phyloP scores from a whole-genome alignment of 805 yeast genomes.

The Jamesozyma piceae region DNA sequence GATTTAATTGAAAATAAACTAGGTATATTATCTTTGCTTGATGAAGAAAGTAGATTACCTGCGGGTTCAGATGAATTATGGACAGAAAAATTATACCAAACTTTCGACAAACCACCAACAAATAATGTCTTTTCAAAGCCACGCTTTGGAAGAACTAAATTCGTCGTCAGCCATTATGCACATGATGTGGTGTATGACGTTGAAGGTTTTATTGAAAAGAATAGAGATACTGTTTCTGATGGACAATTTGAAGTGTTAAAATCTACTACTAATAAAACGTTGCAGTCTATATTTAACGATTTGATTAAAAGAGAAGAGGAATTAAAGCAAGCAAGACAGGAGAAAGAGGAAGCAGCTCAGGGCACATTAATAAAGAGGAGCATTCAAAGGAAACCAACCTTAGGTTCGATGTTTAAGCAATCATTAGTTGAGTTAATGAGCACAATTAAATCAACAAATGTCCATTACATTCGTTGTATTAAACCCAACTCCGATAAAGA shows the following conservation, averaged over 20 bases:
- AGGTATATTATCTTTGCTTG: slow-evolving; percentile 80
- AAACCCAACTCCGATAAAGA: slow-evolving; percentile 90
- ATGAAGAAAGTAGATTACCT: slow-evolving; percentile 92
- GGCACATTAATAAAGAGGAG: slow-evolving; percentile 31
- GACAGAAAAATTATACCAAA: slow-evolving; percentile 82
- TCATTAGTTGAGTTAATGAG: slow-evolving; percentile 88
- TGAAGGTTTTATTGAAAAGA: slow-evolving; percentile 93
- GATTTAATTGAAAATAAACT: slow-evolving; percentile 79
- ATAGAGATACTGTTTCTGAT: slow-evolving; percentile 94
- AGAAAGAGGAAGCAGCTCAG: slow-evolving; percentile 34
- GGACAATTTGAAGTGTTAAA: slow-evolving; percentile 83
- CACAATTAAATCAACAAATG: slow-evolving; percentile 90
- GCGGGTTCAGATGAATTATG: slow-evolving; percentile 89
- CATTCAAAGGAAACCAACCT: slow-evolving; percentile 73
- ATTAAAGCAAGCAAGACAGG: slow-evolving; percentile 22
- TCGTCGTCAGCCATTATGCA: slow-evolving; percentile 89
- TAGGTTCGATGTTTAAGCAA: slow-evolving; percentile 88
- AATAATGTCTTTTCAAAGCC: slow-evolving; percentile 81
- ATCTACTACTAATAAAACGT: slow-evolving; percentile 54
- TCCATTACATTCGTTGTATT: slow-evolving; percentile 93
- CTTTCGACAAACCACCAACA: slow-evolving; percentile 70
- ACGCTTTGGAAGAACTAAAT: slow-evolving; percentile 84
- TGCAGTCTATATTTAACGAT: slow-evolving; percentile 54
- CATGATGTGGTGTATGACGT: slow-evolving; percentile 86
- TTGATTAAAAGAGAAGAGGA: slow-evolving; percentile 40